Conservation (phyloP, 176 grass and related monocot species). For the Tillandsia leiboldiana region DNA sequence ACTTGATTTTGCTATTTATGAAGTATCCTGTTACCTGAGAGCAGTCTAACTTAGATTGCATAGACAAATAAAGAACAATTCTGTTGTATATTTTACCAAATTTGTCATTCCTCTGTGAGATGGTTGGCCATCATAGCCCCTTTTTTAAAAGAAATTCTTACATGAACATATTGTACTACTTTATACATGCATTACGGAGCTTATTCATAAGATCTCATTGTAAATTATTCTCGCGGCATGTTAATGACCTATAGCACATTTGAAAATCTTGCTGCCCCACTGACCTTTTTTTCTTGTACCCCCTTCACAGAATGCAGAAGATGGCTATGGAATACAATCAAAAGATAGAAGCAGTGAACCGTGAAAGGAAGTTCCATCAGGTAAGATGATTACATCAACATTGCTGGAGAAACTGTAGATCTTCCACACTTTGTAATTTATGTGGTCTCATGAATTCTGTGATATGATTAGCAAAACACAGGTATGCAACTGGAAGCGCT, state of each 20-base stretch:
- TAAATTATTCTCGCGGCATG: neutral
- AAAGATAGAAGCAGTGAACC: slow-evolving; percentile 85
- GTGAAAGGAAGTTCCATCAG: slow-evolving; percentile 95
- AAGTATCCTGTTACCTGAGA: no score
- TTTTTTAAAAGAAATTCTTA: neutral
- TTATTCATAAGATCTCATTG: neutral
- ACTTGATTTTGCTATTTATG: no score
- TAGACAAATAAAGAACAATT: no score
- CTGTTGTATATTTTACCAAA: no score
- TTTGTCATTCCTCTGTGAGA: neutral
- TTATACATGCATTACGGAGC: neutral
- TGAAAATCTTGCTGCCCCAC: neutral
- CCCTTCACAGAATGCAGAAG: slow-evolving; percentile 62
- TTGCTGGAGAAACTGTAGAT: neutral
- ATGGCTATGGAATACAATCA: slow-evolving; percentile 70
- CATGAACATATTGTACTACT: neutral
- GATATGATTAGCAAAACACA: slow-evolving; percentile 68
- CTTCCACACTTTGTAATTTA: neutral
- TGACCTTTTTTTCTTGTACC: neutral
- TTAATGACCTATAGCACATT: neutral
- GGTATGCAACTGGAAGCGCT: slow-evolving; percentile 68
- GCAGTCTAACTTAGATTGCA: no score
- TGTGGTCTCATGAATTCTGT: slow-evolving; percentile 3
- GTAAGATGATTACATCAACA: slow-evolving; percentile 18
- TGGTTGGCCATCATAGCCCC: neutral